These are phyloP conservation scores for Kwoniella dejecticola DNA, from an alignment of 768 basidiomycete species.

Conservation along the genomic window DNA sequence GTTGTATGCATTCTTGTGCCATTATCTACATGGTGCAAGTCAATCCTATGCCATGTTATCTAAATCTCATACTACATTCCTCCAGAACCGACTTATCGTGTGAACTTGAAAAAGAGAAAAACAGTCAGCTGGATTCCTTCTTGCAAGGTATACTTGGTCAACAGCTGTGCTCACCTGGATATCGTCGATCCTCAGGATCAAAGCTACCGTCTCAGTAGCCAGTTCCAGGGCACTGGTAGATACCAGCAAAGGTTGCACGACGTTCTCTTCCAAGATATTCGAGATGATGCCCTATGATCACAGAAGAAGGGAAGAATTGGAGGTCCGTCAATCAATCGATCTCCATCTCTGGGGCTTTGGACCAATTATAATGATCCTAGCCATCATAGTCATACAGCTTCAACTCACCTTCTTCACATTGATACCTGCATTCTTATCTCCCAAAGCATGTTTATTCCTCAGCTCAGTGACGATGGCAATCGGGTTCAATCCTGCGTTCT, in stretches of 20 bases:
- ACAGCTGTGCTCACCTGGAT: conserved; percentile 44
- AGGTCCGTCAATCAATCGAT: no score
- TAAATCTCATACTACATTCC: no score
- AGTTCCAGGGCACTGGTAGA: conserved; percentile 94
- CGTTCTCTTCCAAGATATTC: conserved; percentile 96
- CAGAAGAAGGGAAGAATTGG: background rate
- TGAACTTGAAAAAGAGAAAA: conserved; percentile 24
- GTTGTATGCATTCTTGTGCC: no score
- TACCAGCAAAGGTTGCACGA: conserved; percentile 92
- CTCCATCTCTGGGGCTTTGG: no score
- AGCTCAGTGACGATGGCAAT: conserved; percentile 98
- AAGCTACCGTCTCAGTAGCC: conserved; percentile 94
- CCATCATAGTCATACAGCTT: no score
- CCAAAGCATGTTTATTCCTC: conserved; percentile 92
- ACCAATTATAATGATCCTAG: no score
- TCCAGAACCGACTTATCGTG: conserved; percentile 24
- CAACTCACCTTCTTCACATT: conserved; percentile 87
- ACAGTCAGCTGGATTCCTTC: conserved; percentile 3
- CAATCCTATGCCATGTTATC: no score
- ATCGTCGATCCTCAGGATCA: conserved; percentile 90
- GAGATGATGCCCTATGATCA: conserved; percentile 82
- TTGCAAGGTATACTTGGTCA: background rate
- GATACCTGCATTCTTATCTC: conserved; percentile 92
- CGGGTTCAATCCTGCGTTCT: conserved; percentile 97
- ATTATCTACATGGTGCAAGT: no score